These are phyloP conservation scores for Tausonia pullulans DNA, from an alignment of 1,284 basidiomycete species.

Conservation along the genomic window DNA sequence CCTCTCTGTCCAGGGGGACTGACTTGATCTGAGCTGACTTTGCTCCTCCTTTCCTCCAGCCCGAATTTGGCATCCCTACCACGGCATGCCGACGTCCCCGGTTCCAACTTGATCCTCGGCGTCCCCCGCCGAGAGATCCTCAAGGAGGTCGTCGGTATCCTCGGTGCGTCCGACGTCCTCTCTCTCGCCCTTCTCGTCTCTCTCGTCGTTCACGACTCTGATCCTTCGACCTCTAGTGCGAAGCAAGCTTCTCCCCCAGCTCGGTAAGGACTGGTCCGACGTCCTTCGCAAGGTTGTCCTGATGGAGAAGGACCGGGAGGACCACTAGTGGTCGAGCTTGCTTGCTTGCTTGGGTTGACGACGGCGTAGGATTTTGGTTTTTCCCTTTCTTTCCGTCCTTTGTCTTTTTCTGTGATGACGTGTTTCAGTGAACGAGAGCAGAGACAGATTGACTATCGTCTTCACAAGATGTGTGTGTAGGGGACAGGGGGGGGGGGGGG, in stretches of 20 bases:
- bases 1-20: too few relatives aligned
- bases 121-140: conserved; percentile 18
- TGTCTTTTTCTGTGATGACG: too few relatives aligned
- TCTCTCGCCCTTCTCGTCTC: conserved; percentile 4
- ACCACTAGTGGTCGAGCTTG: conserved; percentile 25
- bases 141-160: conserved; percentile 9
- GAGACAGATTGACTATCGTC: neutral
- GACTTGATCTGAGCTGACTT: neutral
- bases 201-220: neutral
- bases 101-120: neutral
- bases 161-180: conserved; percentile 6
- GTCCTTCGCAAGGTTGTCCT: conserved; percentile 43
- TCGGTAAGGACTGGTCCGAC: conserved; percentile 68
- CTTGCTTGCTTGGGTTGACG: neutral
- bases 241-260: conserved; percentile 56
- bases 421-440: neutral
- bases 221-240: conserved; percentile 41
- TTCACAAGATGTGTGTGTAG: neutral
- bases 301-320: conserved; percentile 1
- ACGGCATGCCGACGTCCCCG: neutral
- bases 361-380: neutral
- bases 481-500: neutral
- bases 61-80: neutral
- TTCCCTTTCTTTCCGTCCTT: neutral
- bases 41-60: neutral